A percentile compares a stretch with the other conserved stretches of the same genome.
phyloP scores from a whole-genome alignment of 2,329 filamentous ascomycete species.

The Daldinia sp. region DNA sequence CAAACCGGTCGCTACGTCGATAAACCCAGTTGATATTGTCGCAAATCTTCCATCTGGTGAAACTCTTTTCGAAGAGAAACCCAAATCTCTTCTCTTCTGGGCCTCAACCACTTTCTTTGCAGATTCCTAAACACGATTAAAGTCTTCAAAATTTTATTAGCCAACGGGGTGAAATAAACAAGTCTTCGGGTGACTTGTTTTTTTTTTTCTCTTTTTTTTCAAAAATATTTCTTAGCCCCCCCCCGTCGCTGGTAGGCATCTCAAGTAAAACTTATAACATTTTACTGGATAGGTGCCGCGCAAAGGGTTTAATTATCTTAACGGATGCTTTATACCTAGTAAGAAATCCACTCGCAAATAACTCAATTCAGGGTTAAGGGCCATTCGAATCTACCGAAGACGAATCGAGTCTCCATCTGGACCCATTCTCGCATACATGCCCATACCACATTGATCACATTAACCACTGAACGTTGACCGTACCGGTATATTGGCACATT shows the following conservation, averaged over 20 bases:
- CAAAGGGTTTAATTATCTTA: conserved; percentile 5
- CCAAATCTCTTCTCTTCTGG: conserved; percentile 17
- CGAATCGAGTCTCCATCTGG: conserved; percentile 7
- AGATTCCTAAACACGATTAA: conserved; percentile 4
- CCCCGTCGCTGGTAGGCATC: conserved; percentile 1
- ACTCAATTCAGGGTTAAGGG: conserved; percentile 24
- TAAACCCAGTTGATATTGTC: conserved; percentile 12
- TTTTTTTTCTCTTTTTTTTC: no score
- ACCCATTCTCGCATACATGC: conserved; percentile 25
- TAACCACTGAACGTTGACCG: no score
- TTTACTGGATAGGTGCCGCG: conserved; percentile 4
- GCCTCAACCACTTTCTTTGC: conserved; percentile 21
- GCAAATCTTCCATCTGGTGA: conserved; percentile 28
- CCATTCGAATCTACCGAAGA: conserved; percentile 14
- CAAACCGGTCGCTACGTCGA: conserved; percentile 23
- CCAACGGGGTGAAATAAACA: background rate
- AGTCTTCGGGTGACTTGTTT: background rate
- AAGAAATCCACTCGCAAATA: conserved; percentile 20
- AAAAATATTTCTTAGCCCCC: background rate
- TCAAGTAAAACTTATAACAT: conserved; percentile 23
- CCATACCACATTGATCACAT: conserved; percentile 5
- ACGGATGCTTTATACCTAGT: conserved; percentile 13
- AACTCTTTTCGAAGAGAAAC: conserved; percentile 21
- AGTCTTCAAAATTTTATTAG: background rate
- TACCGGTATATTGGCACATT: conserved; percentile 17